phyloP scores from a whole-genome alignment of 176 grass and related monocot species.

The Aechmea fasciata region DNA sequence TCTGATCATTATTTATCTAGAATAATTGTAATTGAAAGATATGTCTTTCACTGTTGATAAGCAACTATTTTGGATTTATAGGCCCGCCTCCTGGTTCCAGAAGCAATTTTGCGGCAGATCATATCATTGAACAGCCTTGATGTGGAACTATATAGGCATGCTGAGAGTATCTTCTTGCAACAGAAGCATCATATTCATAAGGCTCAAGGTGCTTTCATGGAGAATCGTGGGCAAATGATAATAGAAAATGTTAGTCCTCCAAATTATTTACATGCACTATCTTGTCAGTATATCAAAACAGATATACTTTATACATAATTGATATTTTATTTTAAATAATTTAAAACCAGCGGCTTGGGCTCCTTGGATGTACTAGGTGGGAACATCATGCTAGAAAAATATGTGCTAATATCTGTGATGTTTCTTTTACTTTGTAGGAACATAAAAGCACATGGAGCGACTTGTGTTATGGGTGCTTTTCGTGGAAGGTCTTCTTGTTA shows the following conservation, averaged over 20 bases:
- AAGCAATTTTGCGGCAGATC: constrained; percentile 65
- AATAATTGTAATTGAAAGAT: neutral
- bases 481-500: constrained; percentile 30
- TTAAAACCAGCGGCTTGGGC: neutral
- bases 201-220: constrained; percentile 19
- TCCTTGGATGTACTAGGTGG: neutral
- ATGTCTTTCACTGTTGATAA: constrained; percentile 7
- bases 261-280: neutral
- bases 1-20: constrained; percentile 18
- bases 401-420: neutral
- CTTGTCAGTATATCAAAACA: neutral
- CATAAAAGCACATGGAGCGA: constrained; percentile 22
- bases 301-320: neutral
- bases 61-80: constrained; percentile 28
- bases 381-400: neutral
- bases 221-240: constrained; percentile 19
- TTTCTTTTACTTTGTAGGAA: constrained; percentile 25
- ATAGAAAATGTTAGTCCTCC: constrained; percentile 38
- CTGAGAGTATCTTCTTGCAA: constrained; percentile 67
- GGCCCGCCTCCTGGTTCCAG: constrained; percentile 55
- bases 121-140: constrained; percentile 75
- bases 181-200: constrained; percentile 46
- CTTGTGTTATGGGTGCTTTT: constrained; percentile 26
- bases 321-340: neutral
- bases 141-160: constrained; percentile 78